Conservation (phyloP, 1,139 yeast species). For the Geotrichum aggregatum region DNA sequence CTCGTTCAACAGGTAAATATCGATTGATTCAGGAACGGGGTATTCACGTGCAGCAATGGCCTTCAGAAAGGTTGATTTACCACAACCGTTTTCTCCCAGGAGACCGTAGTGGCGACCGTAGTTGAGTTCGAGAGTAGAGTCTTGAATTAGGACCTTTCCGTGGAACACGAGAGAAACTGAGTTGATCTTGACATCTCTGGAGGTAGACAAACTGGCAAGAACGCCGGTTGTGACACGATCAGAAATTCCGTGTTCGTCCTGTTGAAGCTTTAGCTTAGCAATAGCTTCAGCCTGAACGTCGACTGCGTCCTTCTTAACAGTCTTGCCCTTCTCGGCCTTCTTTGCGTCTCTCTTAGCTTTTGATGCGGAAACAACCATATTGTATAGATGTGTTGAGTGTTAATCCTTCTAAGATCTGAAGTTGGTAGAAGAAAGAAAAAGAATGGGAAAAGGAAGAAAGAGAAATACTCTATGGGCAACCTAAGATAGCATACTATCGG, state of each 20-base stretch:
- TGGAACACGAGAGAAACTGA: constrained; percentile 91
- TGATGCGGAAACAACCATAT: constrained; percentile 58
- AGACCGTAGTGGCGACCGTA: constrained; percentile 90
- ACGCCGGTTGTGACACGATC: constrained; percentile 99
- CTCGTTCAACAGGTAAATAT: constrained; percentile 87
- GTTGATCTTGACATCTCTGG: constrained; percentile 89
- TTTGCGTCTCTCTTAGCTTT: constrained; percentile 82
- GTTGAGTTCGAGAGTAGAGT: constrained; percentile 85
- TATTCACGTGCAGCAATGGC: constrained; percentile 94
- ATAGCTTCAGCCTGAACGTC: constrained; percentile 62
- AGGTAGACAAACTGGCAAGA: constrained; percentile 77
- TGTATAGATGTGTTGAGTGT: constrained; percentile 20
- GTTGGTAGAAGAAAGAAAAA: constrained; percentile 11
- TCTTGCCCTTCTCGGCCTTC: constrained; percentile 65
- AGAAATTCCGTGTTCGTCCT: constrained; percentile 87
- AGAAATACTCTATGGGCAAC: not conserved
- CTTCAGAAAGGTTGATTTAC: constrained; percentile 91
- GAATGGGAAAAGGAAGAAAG: constrained; percentile 3
- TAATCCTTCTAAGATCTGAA: constrained; percentile 2
- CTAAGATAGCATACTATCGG: no score
- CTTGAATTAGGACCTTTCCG: constrained; percentile 94
- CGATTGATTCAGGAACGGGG: constrained; percentile 90
- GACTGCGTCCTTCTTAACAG: constrained; percentile 41
- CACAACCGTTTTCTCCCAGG: constrained; percentile 98
- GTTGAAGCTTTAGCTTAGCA: constrained; percentile 83